Conservation (phyloP, 1,139 yeast genomes). For the Diutina sp. region DNA sequence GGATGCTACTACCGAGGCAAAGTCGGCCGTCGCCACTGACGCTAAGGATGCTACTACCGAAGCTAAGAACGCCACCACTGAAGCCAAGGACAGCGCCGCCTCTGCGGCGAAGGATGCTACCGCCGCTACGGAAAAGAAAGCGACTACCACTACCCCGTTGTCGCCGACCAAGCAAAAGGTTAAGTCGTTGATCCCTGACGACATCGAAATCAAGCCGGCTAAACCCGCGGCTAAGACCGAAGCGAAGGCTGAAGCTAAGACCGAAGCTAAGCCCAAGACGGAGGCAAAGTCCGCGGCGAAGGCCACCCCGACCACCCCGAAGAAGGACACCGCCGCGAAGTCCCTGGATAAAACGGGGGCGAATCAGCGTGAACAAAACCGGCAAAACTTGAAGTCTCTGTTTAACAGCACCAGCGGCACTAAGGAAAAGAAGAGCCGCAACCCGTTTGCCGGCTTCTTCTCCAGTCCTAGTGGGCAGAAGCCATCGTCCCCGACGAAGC, state of each 20-base stretch:
- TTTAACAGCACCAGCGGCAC: background rate
- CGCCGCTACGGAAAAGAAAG: conserved; percentile 10
- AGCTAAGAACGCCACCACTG: conserved; percentile 20
- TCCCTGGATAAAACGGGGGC: conserved; percentile 8
- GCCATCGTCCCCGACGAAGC: conserved; percentile 4
- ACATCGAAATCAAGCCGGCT: conserved; percentile 3
- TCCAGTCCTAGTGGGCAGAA: background rate
- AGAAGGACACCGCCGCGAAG: conserved; percentile 1
- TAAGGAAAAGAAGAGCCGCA: background rate
- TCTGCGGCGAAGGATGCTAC: conserved; percentile 10
- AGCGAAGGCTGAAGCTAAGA: conserved; percentile 6
- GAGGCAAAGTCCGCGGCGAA: conserved; percentile 3
- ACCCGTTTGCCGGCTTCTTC: background rate
- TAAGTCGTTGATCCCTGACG: conserved; percentile 3
- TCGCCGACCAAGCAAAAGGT: background rate
- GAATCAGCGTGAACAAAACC: conserved; percentile 7
- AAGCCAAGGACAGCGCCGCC: conserved; percentile 9
- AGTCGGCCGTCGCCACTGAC: conserved; percentile 21
- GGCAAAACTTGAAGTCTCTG: conserved; percentile 10
- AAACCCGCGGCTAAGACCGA: background rate
- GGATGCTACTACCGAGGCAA: conserved; percentile 46
- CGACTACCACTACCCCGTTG: conserved; percentile 3
- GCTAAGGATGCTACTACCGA: conserved; percentile 51
- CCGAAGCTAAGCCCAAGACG: conserved; percentile 3
- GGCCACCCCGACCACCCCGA: conserved; percentile 5